Evolutionary conservation across 306 rosid species (phyloP), one percentile per base, ranked within the genome.

Genomic region (Purshia tridentata): DNA sequence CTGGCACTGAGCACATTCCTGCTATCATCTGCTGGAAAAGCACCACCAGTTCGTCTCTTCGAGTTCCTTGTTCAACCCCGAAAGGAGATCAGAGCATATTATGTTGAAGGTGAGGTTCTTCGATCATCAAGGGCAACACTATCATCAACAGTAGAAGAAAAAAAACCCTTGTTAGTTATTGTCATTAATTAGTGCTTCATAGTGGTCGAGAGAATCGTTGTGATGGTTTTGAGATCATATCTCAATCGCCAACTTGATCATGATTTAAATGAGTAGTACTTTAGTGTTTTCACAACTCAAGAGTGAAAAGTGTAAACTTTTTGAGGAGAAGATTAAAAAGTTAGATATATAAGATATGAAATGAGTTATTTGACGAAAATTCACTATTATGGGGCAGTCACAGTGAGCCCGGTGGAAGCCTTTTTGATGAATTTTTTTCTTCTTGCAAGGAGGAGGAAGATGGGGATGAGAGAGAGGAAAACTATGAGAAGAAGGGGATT

Each of bases 41-140:
- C 14, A 12, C 40, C 23, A 84, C 57, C 22, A 86, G 65, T 57
- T 70, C 72, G 1, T 87, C 88, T 80, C 96, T 87, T 14, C 78
- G 81, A 62, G 84, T 41, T 56, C 95, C 95, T 67, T 18, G 16
- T 79, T 88, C 89, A 37, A 92, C 70, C 23, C 92, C 91, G 50
- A 92, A 90, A 92, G 79, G 39, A 92, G 82, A 37, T n/a, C n/a
- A n/a, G 89, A 81, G 61, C 89, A 80, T 45, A 85, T 88, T 67
- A 93, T 79, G 84, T 90, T 80, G 85, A 93, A 93, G 1, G 98
- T 83, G 16, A 93, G 96, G 16, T 41, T 86, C 87, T 88, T n/a
- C n/a, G n/a, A n/a, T 90, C 91, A 84, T 84, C 71, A 88, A 71
- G 15, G 97, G 96, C 39, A 89, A 64, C 22, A 89, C 97, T n/a